Evolutionary conservation across 2,329 filamentous ascomycete genomes (phyloP), one percentile per base, ranked within the genome.

Genomic region (Aspergillus cejpii): DNA sequence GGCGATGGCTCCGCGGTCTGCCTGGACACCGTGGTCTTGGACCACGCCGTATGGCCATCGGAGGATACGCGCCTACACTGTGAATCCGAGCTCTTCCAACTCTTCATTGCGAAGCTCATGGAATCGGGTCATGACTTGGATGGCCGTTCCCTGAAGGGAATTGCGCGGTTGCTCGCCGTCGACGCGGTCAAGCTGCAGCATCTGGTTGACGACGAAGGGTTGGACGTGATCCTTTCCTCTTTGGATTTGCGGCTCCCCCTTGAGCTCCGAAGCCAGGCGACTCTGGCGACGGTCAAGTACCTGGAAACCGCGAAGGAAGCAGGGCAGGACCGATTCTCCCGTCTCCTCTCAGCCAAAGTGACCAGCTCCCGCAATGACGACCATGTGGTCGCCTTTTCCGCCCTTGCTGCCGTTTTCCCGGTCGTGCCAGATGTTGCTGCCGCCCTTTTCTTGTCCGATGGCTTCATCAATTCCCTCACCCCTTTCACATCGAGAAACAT

Each of bases 361-460:
- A 71, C 78, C 54, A 81, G 84, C 51, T 83, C 83, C 41, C 91
- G 85, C 19, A 87, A 89, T 52, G 90, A 96, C 58, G 87, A 94
- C 65, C 80, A 94, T 54, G 87, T 95, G 43, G 76, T 92, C 39
- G 90, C 90, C 5, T 97, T 96, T 64, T 97, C 90, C 42, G 89
- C 90, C n/a, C 88, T 89, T 5, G 81, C 89, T 1, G 81, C 83
- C 17, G 80, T 94, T 6, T 98, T 98, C 62, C 90, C 92, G 1
- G 78, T 98, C 41, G 81, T 87, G 2, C 85, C 88, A 2, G 78
- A 83, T 44, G 77, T 87, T 34, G 87, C 84, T 1, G 77, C 87
- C 2, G 75, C 81, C 47, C 74, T 97, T 28, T 96, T 98, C 64
- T 77, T 97, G 45, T 89, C 83, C 27, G 87, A 95, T 54, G 87